phyloP scores from a whole-genome alignment of 805 yeast species.

The Candida taoyuanica region DNA sequence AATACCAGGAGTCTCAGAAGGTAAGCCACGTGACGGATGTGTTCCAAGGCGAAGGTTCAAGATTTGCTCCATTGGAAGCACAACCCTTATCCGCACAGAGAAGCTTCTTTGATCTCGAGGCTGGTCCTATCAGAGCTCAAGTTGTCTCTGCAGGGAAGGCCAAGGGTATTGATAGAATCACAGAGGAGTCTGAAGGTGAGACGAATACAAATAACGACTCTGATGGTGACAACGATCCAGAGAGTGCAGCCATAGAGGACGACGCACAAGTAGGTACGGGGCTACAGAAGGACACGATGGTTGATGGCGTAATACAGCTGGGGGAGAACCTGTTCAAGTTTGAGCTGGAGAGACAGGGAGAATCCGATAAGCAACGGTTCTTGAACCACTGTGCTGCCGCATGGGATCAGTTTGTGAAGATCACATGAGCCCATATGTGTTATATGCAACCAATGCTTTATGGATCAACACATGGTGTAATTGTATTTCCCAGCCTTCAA shows the following conservation, averaged over 20 bases:
- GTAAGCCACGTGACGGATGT: constrained; percentile 42
- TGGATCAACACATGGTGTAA: too few species aligned
- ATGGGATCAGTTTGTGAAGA: constrained; percentile 29
- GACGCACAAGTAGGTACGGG: constrained; percentile 26
- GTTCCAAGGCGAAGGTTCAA: constrained; percentile 40
- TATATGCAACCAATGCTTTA: too few species aligned
- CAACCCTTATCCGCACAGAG: constrained; percentile 50
- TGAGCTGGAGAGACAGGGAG: constrained; percentile 17
- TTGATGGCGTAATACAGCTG: constrained; percentile 19
- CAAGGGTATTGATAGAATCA: constrained; percentile 9
- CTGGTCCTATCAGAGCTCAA: constrained; percentile 17
- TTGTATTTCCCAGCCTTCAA: too few species aligned
- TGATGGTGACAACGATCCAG: constrained; percentile 26
- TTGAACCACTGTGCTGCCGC: constrained; percentile 32
- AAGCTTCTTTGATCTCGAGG: constrained; percentile 32
- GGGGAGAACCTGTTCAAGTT: constrained; percentile 23
- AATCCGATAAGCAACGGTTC: constrained; percentile 26
- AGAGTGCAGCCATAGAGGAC: constrained; percentile 34
- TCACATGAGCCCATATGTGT: too few species aligned
- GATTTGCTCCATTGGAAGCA: constrained; percentile 44
- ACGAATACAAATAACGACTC: constrained; percentile 14
- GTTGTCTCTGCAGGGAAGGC: constrained; percentile 1
- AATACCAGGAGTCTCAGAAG: constrained; percentile 21
- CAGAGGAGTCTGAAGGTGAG: constrained; percentile 15
- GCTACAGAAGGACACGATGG: constrained; percentile 8